Conservation (phyloP, 2,329 filamentous ascomycete species). For the Xylariaceae sp. region DNA sequence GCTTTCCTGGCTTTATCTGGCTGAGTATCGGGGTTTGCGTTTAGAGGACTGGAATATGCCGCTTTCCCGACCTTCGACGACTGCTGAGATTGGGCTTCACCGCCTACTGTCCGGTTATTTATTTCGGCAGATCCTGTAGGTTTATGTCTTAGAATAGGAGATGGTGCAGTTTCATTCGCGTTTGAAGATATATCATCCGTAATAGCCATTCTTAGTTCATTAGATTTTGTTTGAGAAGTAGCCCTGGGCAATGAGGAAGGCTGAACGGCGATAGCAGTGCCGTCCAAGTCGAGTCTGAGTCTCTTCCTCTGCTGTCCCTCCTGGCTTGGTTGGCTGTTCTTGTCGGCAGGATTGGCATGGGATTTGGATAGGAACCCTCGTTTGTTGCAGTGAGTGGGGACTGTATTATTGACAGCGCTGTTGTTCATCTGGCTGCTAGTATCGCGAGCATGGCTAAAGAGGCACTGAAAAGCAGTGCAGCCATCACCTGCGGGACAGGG, state of each 20-base stretch:
- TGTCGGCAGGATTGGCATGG: constrained; percentile 3
- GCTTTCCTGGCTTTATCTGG: constrained; percentile 28
- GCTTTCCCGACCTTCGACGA: not conserved
- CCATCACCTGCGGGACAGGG: constrained; percentile 47
- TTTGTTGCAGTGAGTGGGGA: not conserved
- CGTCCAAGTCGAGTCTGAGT: constrained; percentile 23
- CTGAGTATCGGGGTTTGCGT: constrained; percentile 11
- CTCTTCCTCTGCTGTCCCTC: constrained; percentile 28
- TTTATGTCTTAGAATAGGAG: constrained; percentile 1
- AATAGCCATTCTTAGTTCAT: constrained; percentile 8
- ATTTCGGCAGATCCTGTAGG: not conserved
- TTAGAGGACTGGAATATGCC: not conserved
- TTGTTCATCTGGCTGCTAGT: constrained; percentile 17
- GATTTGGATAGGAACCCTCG: constrained; percentile 1
- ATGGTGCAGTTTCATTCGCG: not conserved
- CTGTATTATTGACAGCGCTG: constrained; percentile 11
- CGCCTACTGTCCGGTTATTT: not conserved
- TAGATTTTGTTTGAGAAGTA: constrained; percentile 1
- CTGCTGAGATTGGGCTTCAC: constrained; percentile 5
- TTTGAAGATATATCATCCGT: not conserved
- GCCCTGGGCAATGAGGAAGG: not conserved
- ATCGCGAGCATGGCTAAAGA: constrained; percentile 45
- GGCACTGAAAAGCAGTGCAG: constrained; percentile 48
- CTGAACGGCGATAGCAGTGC: constrained; percentile 3
- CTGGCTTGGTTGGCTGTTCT: constrained; percentile 7